These are phyloP conservation scores for Phytophthora boehmeriae DNA, from an alignment of 352 stramenopile species.

Conservation along the genomic window DNA sequence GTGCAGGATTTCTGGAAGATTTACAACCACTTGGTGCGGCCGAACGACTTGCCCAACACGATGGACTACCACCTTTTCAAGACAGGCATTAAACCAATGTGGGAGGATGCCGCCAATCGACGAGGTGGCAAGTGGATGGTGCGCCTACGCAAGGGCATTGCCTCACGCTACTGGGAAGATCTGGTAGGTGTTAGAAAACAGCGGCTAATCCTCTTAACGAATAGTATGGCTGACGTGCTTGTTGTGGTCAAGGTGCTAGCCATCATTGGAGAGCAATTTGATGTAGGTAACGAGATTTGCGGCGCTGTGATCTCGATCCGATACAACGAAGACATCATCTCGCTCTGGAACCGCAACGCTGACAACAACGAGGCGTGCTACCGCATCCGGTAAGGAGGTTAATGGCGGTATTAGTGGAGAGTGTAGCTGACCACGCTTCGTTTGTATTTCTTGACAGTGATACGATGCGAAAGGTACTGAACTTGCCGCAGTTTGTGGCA, in stretches of 20 bases:
- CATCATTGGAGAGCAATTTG: slow-evolving; percentile 94
- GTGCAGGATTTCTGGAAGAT: slow-evolving; percentile 94
- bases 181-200: slow-evolving; percentile 44
- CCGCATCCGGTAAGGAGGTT: slow-evolving; percentile 62
- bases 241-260: slow-evolving; percentile 69
- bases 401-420: not conserved
- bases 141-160: slow-evolving; percentile 91
- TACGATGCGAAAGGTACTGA: slow-evolving; percentile 89
- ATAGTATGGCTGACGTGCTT: slow-evolving; percentile 4
- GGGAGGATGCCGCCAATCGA: slow-evolving; percentile 92
- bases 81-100: slow-evolving; percentile 94
- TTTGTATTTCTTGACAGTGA: slow-evolving; percentile 51
- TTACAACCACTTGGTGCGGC: slow-evolving; percentile 93
- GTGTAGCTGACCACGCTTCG: not conserved
- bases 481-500: slow-evolving; percentile 90
- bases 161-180: slow-evolving; percentile 93
- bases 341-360: slow-evolving; percentile 94
- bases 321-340: slow-evolving; percentile 95
- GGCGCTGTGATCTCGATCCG: slow-evolving; percentile 91
- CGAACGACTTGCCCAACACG: slow-evolving; percentile 89
- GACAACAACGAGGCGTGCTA: slow-evolving; percentile 92
- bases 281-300: slow-evolving; percentile 94
- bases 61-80: slow-evolving; percentile 95
- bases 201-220: not conserved
- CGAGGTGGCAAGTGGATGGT: slow-evolving; percentile 94